A percentile compares a stretch with the other conserved stretches of the same genome.
Conservation (phyloP, 768 basidiomycete genomes). For the Suillus placidus region DNA sequence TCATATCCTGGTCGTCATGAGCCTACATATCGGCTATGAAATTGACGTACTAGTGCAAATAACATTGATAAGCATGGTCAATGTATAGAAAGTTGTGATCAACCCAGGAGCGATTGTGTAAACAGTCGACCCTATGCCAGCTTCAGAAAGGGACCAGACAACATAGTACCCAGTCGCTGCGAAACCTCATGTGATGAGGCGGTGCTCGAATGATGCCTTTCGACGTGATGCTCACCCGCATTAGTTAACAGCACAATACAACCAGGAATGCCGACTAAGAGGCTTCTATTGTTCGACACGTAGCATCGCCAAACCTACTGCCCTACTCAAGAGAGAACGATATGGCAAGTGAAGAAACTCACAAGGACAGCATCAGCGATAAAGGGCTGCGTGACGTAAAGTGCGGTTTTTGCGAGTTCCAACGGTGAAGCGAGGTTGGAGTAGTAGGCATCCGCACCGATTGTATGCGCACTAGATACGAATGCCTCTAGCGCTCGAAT, state of each 20-base stretch:
- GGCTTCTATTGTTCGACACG: neutral
- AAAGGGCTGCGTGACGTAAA: neutral
- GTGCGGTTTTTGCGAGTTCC: neutral
- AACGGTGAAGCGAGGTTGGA: neutral
- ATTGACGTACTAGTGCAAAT: neutral
- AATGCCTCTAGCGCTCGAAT: neutral
- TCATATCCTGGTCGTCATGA: neutral
- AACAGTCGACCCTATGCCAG: neutral
- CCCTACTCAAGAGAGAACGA: neutral
- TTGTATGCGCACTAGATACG: neutral
- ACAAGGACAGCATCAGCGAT: neutral
- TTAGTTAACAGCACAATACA: neutral
- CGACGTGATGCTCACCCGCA: neutral
- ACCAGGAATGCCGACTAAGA: neutral
- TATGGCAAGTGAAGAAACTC: neutral
- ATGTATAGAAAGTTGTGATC: neutral
- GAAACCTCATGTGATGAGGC: neutral
- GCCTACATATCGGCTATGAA: neutral
- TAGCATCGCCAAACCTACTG: neutral
- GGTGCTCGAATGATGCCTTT: neutral
- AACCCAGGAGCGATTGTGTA: neutral
- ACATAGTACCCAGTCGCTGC: neutral
- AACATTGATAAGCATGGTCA: neutral
- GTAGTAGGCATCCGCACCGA: neutral
- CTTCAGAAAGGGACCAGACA: slow-evolving; percentile 1